These are phyloP conservation scores for Filosporella fistucella DNA, from an alignment of 495 filamentous ascomycete genomes.

Conservation along the genomic window DNA sequence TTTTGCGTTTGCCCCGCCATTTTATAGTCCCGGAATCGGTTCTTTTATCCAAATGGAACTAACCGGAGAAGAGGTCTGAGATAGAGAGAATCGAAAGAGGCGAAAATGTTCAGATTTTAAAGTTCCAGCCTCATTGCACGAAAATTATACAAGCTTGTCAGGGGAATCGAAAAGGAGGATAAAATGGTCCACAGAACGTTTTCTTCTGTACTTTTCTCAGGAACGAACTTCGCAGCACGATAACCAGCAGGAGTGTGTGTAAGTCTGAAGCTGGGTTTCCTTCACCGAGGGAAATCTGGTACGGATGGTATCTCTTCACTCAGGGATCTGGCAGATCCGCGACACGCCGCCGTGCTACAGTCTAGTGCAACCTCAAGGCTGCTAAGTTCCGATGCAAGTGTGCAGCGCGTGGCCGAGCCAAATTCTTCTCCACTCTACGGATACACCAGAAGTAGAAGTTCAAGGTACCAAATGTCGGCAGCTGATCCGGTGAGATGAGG, in stretches of 20 bases:
- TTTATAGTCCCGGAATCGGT: too few relatives aligned
- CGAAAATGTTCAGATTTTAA: slow-evolving; percentile 7
- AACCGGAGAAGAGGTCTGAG: slow-evolving; percentile 2
- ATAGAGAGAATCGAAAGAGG: slow-evolving; percentile 5
- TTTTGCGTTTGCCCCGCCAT: slow-evolving; percentile 52
- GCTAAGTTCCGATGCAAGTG: slow-evolving; percentile 24
- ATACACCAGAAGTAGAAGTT: not conserved
- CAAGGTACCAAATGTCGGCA: slow-evolving; percentile 23
- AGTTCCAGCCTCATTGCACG: slow-evolving; percentile 18
- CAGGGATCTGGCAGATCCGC: slow-evolving; percentile 15
- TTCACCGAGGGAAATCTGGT: not conserved
- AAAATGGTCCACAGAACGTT: not conserved
- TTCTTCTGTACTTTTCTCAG: too few relatives aligned
- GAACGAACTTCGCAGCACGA: too few relatives aligned
- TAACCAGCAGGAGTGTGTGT: slow-evolving; percentile 4
- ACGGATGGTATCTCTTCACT: slow-evolving; percentile 5
- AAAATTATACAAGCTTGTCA: slow-evolving; percentile 1
- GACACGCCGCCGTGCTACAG: slow-evolving; percentile 17
- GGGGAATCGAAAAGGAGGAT: not conserved
- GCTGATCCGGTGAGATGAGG: slow-evolving; percentile 21
- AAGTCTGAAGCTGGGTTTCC: slow-evolving; percentile 14
- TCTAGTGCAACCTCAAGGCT: slow-evolving; percentile 23
- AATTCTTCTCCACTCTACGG: slow-evolving; percentile 11
- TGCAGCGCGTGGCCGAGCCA: slow-evolving; percentile 7
- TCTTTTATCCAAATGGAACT: slow-evolving; percentile 17